phyloP scores from a whole-genome alignment of 2,329 filamentous ascomycete species.

The Penicillium rolfsii region DNA sequence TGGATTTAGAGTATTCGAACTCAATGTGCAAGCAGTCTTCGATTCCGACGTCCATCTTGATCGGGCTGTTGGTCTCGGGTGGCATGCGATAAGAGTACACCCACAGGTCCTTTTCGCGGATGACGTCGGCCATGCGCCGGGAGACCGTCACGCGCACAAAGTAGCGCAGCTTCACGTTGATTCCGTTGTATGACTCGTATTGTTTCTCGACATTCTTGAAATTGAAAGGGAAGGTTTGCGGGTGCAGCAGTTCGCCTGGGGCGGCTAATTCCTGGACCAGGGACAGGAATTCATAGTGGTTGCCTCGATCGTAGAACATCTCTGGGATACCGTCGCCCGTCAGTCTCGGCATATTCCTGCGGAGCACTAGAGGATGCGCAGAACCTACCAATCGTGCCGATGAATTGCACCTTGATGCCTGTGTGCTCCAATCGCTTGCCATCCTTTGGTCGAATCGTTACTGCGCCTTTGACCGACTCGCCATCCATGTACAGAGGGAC shows the following conservation, averaged over 20 bases:
- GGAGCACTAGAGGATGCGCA: background rate
- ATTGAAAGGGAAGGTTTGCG: conserved; percentile 98
- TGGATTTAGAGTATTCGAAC: conserved; percentile 99
- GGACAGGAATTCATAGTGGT: conserved; percentile 98
- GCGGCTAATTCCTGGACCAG: conserved; percentile 95
- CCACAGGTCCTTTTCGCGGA: conserved; percentile 99
- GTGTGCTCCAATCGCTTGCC: conserved; percentile 97
- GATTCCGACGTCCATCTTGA: conserved; percentile 99
- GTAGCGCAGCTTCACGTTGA: conserved; percentile 99
- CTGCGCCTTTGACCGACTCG: conserved; percentile 94
- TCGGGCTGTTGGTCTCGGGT: conserved; percentile 95
- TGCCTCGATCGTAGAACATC: conserved; percentile 99
- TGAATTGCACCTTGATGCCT: conserved; percentile 99
- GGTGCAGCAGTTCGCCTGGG: conserved; percentile 96
- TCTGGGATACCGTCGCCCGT: conserved; percentile 57
- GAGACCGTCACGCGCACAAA: conserved; percentile 97
- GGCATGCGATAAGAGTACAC: conserved; percentile 98
- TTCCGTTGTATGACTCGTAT: conserved; percentile 99
- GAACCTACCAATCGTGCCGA: conserved; percentile 80
- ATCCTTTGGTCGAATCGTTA: conserved; percentile 95
- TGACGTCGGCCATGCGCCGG: conserved; percentile 94
- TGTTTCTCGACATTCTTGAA: conserved; percentile 99
- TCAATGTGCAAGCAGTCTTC: conserved; percentile 99
- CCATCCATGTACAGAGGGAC: conserved; percentile 97
- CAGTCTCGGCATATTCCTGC: background rate